A percentile compares a stretch with the other conserved stretches of the same genome.
Evolutionary conservation across 441 rosid species (phyloP).

Genomic region (Brassica hybrid): DNA sequence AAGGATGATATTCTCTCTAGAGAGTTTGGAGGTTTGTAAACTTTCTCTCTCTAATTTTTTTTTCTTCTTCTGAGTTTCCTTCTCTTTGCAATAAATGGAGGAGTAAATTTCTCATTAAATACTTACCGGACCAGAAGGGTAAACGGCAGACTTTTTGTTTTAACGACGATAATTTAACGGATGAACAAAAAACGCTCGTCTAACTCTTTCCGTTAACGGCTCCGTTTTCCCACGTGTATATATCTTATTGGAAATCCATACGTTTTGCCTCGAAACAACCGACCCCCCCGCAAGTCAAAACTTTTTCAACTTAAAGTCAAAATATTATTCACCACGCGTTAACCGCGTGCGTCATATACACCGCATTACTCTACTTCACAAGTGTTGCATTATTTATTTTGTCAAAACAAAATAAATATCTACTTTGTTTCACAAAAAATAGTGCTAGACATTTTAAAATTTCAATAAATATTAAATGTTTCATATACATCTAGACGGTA

Average conservation of each 20-base stretch:
- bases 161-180: slow-evolving; percentile 39
- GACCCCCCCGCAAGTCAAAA: slow-evolving; percentile 47
- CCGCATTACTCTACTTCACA: slow-evolving; percentile 1
- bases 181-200: slow-evolving; percentile 37
- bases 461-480: background rate
- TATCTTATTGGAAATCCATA: slow-evolving; percentile 32
- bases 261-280: slow-evolving; percentile 42
- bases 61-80: slow-evolving; percentile 30
- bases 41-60: slow-evolving; percentile 16
- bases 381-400: background rate
- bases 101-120: slow-evolving; percentile 45
- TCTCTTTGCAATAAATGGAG: slow-evolving; percentile 49
- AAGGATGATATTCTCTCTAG: slow-evolving; percentile 28
- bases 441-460: background rate
- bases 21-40: slow-evolving; percentile 9
- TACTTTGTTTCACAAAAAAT: background rate
- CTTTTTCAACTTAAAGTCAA: slow-evolving; percentile 19
- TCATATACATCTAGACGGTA: background rate
- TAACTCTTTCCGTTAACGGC: slow-evolving; percentile 39
- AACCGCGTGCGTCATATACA: slow-evolving; percentile 40
- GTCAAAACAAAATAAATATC: background rate
- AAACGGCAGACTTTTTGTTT: slow-evolving; percentile 38
- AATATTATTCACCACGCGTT: slow-evolving; percentile 39
- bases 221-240: slow-evolving; percentile 42
- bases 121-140: slow-evolving; percentile 52